Conservation (phyloP, 257 asterid genomes). For the Rubia yunnanensis region DNA sequence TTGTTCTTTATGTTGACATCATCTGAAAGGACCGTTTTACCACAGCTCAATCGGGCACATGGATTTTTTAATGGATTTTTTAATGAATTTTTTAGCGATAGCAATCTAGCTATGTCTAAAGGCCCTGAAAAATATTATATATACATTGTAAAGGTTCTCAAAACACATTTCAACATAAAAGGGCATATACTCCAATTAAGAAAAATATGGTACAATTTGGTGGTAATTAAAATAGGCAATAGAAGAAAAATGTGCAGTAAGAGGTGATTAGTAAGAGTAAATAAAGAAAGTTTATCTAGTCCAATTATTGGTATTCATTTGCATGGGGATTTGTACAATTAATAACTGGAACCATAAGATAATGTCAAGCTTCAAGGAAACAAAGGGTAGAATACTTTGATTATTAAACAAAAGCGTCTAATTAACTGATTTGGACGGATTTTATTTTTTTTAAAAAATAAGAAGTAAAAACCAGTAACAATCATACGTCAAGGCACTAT, state of each 20-base stretch:
- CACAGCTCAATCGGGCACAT: too few species aligned
- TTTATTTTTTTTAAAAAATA: neutral
- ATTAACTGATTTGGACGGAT: neutral
- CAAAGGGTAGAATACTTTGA: neutral
- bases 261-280: slow-evolving; percentile 13
- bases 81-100: too few species aligned
- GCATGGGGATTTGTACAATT: slow-evolving; percentile 19
- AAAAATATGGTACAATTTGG: neutral
- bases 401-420: slow-evolving; percentile 2
- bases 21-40: too few species aligned
- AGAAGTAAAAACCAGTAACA: neutral
- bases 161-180: too few species aligned
- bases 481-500: neutral
- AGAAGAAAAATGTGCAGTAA: neutral
- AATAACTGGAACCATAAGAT: slow-evolving; percentile 6
- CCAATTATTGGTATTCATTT: slow-evolving; percentile 12
- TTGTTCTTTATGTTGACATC: too few species aligned
- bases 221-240: neutral
- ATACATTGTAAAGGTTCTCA: too few species aligned
- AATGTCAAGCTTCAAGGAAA: slow-evolving; percentile 8
- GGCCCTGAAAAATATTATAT: too few species aligned
- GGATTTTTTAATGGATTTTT: too few species aligned
- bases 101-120: too few species aligned
- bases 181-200: too few species aligned
- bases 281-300: slow-evolving; percentile 13